These are phyloP conservation scores for Aristolochia contorta DNA, from an alignment of 164 flowering plant genomes.

Conservation along the genomic window DNA sequence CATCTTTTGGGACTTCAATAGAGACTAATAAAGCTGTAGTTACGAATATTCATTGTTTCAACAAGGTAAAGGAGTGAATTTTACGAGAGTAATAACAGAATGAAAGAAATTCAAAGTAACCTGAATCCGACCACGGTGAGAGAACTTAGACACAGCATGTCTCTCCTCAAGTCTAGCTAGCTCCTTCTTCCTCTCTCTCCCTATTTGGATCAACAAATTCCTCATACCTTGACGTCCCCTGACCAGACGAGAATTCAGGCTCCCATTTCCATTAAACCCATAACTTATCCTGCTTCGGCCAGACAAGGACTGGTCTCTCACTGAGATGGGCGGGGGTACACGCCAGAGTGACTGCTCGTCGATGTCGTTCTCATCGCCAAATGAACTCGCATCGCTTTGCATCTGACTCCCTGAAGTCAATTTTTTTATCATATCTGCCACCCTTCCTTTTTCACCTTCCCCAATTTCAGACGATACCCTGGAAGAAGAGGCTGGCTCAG, in stretches of 20 bases:
- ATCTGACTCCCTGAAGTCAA: constrained; percentile 16
- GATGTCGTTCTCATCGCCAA: constrained; percentile 20
- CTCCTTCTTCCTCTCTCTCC: constrained; percentile 51
- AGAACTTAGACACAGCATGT: constrained; percentile 51
- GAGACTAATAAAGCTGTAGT: too few species aligned
- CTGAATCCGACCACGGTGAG: constrained; percentile 76
- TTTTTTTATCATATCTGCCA: constrained; percentile 54
- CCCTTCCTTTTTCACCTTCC: constrained; percentile 44
- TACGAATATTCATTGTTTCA: not conserved
- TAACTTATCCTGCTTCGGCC: constrained; percentile 14
- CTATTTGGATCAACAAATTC: constrained; percentile 48
- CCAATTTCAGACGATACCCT: constrained; percentile 18
- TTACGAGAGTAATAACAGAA: too few species aligned
- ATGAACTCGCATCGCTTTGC: constrained; percentile 12
- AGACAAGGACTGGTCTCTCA: not conserved
- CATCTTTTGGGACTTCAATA: too few species aligned
- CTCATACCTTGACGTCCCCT: constrained; percentile 61
- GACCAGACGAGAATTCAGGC: constrained; percentile 24
- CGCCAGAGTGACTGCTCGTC: constrained; percentile 5
- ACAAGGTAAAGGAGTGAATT: not conserved
- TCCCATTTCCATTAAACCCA: constrained; percentile 8
- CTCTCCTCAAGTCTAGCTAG: constrained; percentile 36
- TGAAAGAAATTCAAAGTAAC: constrained; percentile 15
- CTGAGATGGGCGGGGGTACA: too few species aligned
- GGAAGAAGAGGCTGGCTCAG: constrained; percentile 4